A percentile compares a stretch with the other conserved stretches of the same genome.
phyloP scores from a whole-genome alignment of 2,329 filamentous ascomycete genomes.

The Phyllosticta citrichinensis region DNA sequence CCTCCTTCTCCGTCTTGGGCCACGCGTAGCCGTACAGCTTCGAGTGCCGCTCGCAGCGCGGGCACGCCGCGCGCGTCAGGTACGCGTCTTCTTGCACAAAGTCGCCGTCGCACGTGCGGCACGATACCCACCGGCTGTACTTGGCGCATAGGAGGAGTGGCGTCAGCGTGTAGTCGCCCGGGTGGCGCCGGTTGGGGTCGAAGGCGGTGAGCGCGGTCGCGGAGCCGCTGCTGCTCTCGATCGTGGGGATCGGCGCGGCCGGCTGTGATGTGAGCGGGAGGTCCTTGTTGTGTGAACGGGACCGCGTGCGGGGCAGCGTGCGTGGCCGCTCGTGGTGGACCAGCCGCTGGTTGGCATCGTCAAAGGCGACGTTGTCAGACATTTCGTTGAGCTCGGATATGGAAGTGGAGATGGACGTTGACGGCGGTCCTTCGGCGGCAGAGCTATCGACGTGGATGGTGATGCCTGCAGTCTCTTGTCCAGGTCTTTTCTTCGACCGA shows the following conservation, averaged over 20 bases:
- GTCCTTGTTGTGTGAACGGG: conserved; percentile 19
- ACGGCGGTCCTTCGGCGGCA: neutral
- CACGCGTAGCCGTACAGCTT: conserved; percentile 92
- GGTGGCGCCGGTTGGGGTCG: conserved; percentile 23
- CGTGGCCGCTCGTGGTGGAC: conserved; percentile 24
- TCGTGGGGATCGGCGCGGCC: conserved; percentile 19
- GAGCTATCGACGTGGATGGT: conserved; percentile 19
- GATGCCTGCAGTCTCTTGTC: conserved; percentile 16
- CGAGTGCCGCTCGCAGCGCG: conserved; percentile 86
- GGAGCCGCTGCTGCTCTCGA: conserved; percentile 15
- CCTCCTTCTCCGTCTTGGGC: conserved; percentile 86
- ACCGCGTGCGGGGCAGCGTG: conserved; percentile 24
- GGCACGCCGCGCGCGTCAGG: conserved; percentile 74
- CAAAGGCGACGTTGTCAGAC: conserved; percentile 28
- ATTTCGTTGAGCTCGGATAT: conserved; percentile 31
- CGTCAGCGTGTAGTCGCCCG: conserved; percentile 65
- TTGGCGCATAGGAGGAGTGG: conserved; percentile 64
- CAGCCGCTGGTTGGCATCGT: conserved; percentile 26
- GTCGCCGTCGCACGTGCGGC: conserved; percentile 67
- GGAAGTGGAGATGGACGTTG: neutral
- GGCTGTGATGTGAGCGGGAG: conserved; percentile 13
- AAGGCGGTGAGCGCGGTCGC: neutral
- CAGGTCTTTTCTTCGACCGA: conserved; percentile 14
- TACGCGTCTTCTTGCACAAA: conserved; percentile 90
- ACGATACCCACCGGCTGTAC: conserved; percentile 77